phyloP scores from a whole-genome alignment of 331 rosid species.

The Phaseolus coccineus region DNA sequence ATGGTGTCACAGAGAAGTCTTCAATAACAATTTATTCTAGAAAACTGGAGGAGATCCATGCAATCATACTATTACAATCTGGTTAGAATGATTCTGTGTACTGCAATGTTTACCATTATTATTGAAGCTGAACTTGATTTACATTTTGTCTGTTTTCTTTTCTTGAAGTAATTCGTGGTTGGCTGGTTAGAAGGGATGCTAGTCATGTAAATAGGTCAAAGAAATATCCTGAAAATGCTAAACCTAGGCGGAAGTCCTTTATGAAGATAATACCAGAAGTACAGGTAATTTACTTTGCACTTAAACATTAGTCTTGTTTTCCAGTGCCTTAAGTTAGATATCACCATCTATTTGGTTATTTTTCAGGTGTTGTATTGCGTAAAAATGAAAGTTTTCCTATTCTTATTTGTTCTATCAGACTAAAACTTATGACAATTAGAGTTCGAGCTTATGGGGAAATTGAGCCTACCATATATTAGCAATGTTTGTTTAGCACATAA shows the following conservation, averaged over 20 bases:
- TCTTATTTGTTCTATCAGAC: slow-evolving; percentile 17
- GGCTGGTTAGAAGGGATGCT: slow-evolving; percentile 62
- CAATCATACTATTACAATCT: slow-evolving; percentile 68
- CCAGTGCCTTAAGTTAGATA: slow-evolving; percentile 7
- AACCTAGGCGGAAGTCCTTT: slow-evolving; percentile 46
- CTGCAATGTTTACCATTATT: slow-evolving; percentile 3
- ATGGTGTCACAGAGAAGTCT: slow-evolving; percentile 45
- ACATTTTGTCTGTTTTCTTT: slow-evolving; percentile 39
- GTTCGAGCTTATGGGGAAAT: not conserved
- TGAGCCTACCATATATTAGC: not conserved
- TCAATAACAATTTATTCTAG: slow-evolving; percentile 51
- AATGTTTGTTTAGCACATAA: not conserved
- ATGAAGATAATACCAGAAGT: slow-evolving; percentile 54
- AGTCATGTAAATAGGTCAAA: slow-evolving; percentile 41
- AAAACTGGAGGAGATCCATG: slow-evolving; percentile 62
- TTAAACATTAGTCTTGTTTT: slow-evolving; percentile 14
- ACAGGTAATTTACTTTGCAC: slow-evolving; percentile 53
- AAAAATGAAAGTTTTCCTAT: not conserved
- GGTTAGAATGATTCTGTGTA: slow-evolving; percentile 53
- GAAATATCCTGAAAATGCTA: slow-evolving; percentile 54
- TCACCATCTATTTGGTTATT: slow-evolving; percentile 26
- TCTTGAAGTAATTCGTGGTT: slow-evolving; percentile 70
- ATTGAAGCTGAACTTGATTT: slow-evolving; percentile 41
- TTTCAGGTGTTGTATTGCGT: slow-evolving; percentile 20
- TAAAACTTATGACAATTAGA: not conserved